Evolutionary conservation across 495 filamentous ascomycete species (phyloP).

Genomic region (Copromyces sp.): DNA sequence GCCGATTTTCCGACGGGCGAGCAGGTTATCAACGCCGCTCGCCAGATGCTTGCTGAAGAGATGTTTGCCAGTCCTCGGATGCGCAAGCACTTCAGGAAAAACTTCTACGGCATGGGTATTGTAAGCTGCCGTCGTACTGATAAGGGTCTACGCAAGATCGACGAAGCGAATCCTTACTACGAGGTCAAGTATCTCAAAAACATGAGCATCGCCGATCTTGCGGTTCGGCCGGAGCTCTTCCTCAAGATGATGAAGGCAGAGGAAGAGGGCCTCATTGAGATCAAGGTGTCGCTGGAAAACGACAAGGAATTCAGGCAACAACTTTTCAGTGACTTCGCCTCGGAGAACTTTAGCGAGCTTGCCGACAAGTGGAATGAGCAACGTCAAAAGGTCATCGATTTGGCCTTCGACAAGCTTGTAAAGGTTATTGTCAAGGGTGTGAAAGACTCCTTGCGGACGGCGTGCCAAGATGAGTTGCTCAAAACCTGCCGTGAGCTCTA

Average conservation of each 20-base stretch:
- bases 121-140: conserved; percentile 85
- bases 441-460: conserved; percentile 82
- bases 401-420: conserved; percentile 73
- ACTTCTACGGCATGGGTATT: conserved; percentile 70
- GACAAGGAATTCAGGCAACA: conserved; percentile 60
- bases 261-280: conserved; percentile 80
- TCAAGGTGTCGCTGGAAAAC: conserved; percentile 65
- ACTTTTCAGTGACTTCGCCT: conserved; percentile 73
- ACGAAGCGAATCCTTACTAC: conserved; percentile 91
- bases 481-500: conserved; percentile 76
- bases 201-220: conserved; percentile 71
- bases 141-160: conserved; percentile 87
- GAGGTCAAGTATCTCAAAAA: conserved; percentile 95
- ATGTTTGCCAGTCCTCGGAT: conserved; percentile 79
- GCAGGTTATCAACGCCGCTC: conserved; percentile 66
- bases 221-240: conserved; percentile 74
- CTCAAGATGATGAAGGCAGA: conserved; percentile 95
- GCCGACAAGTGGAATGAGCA: conserved; percentile 92
- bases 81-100: conserved; percentile 72
- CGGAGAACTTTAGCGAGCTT: conserved; percentile 87
- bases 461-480: conserved; percentile 82
- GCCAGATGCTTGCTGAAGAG: conserved; percentile 84
- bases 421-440: conserved; percentile 76
- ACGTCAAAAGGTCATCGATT: conserved; percentile 70
- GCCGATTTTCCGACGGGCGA: conserved; percentile 67